Conservation (phyloP, 805 yeast species). For the Saccharomycopsis sp. region DNA sequence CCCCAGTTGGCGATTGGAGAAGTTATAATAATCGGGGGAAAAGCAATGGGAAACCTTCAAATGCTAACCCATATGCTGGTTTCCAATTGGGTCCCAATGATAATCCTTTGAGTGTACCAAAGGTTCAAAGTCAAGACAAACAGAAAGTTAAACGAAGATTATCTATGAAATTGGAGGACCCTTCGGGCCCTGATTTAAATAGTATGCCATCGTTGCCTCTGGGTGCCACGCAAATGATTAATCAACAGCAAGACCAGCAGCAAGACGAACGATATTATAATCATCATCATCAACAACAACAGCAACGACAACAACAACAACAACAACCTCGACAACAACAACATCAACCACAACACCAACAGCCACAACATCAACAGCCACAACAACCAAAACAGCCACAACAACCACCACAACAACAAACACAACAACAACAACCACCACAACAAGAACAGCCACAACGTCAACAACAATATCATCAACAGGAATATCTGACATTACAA, state of each 20-base stretch:
- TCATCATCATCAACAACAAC: constrained; percentile 7
- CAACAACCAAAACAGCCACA: constrained; percentile 27
- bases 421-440: constrained; percentile 19
- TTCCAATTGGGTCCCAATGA: constrained; percentile 10
- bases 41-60: constrained; percentile 1
- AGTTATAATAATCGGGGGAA: constrained; percentile 15
- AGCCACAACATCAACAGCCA: constrained; percentile 9
- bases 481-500: no score
- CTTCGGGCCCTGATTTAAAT: constrained; percentile 12
- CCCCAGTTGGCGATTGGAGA: constrained; percentile 22
- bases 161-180: constrained; percentile 18
- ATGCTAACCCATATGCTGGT: constrained; percentile 18
- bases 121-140: constrained; percentile 17
- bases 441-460: no score
- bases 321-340: background rate
- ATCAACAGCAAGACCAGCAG: constrained; percentile 7
- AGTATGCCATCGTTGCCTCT: constrained; percentile 19
- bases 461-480: no score
- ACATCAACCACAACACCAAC: no score
- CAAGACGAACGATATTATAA: constrained; percentile 29
- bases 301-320: constrained; percentile 11
- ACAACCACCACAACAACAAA: constrained; percentile 27
- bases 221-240: constrained; percentile 15
- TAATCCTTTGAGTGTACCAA: constrained; percentile 11
- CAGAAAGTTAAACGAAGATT: constrained; percentile 20